A percentile compares a stretch with the other conserved stretches of the same genome.
Conservation (phyloP, 2,329 filamentous ascomycete genomes). For the Colletotrichum sp. region DNA sequence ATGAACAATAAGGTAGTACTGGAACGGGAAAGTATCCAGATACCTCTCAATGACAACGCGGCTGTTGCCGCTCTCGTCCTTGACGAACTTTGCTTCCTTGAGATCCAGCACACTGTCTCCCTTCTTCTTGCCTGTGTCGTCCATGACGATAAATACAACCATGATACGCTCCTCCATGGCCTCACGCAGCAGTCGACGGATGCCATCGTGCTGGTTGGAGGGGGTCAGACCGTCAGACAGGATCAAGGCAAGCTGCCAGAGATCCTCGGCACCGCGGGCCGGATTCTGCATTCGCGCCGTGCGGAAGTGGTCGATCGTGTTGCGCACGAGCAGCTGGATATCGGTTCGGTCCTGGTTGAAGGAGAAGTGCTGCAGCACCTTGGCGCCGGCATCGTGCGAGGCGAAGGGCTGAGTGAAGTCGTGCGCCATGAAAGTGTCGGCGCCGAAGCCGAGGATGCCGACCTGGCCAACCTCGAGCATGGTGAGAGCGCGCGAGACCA, state of each 20-base stretch:
- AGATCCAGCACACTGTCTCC: slow-evolving; percentile 82
- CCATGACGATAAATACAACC: slow-evolving; percentile 97
- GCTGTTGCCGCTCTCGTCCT: slow-evolving; percentile 63
- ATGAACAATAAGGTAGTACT: slow-evolving; percentile 94
- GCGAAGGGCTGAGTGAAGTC: slow-evolving; percentile 83
- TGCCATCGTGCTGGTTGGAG: slow-evolving; percentile 77
- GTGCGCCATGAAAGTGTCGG: slow-evolving; percentile 83
- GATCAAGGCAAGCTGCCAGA: slow-evolving; percentile 95
- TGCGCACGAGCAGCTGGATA: slow-evolving; percentile 76
- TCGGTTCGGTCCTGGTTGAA: slow-evolving; percentile 90
- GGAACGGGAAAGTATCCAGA: slow-evolving; percentile 94
- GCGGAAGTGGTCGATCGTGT: slow-evolving; percentile 82
- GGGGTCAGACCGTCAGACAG: slow-evolving; percentile 95
- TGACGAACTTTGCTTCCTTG: slow-evolving; percentile 83
- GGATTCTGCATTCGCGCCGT: slow-evolving; percentile 69
- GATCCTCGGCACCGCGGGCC: slow-evolving; percentile 63
- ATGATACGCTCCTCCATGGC: slow-evolving; percentile 95
- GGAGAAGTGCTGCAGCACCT: slow-evolving; percentile 82
- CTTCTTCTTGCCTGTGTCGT: slow-evolving; percentile 56
- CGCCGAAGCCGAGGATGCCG: slow-evolving; percentile 89
- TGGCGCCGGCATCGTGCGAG: slow-evolving; percentile 77
- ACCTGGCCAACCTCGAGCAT: slow-evolving; percentile 96
- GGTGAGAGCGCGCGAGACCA: slow-evolving; percentile 83
- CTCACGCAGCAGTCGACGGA: slow-evolving; percentile 81
- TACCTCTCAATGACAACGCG: slow-evolving; percentile 87